A percentile compares a stretch with the other conserved stretches of the same genome.
These are phyloP conservation scores for Aphanoascus verrucosus DNA, from an alignment of 2,329 filamentous ascomycete species.

Conservation along the genomic window DNA sequence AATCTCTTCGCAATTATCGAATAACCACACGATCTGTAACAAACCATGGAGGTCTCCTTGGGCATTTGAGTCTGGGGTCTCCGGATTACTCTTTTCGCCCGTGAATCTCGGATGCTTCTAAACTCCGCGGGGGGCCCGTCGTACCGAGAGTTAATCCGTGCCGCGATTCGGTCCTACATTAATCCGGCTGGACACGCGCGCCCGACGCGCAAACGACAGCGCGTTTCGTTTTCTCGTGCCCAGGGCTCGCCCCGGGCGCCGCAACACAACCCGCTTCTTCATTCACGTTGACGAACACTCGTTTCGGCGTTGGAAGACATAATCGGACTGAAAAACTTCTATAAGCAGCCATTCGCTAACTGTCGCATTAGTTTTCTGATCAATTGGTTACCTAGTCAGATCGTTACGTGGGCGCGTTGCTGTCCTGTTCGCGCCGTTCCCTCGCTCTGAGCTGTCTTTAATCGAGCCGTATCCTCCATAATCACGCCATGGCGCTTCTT, in stretches of 20 bases:
- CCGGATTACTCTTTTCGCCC: conserved; percentile 11
- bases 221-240: conserved; percentile 7
- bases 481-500: conserved; percentile 66
- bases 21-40: conserved; percentile 14
- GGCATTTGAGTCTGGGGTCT: not conserved
- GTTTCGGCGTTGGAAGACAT: too few species aligned
- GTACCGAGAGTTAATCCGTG: conserved; percentile 28
- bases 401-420: not conserved
- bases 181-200: conserved; percentile 11
- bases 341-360: too few species aligned
- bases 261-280: too few species aligned
- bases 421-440: not conserved
- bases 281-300: too few species aligned
- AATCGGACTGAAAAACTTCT: too few species aligned
- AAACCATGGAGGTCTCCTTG: conserved; percentile 11
- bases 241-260: not conserved
- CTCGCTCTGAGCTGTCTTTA: not conserved
- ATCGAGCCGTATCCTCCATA: not conserved
- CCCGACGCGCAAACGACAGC: not conserved
- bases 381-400: too few species aligned
- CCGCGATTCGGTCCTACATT: conserved; percentile 21
- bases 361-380: too few species aligned
- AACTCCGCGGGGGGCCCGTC: conserved; percentile 10
- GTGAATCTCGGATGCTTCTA: conserved; percentile 19
- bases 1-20: conserved; percentile 13